These are phyloP conservation scores for Macrophomina phaseolina DNA, from an alignment of 2,329 filamentous ascomycete species.

Conservation along the genomic window DNA sequence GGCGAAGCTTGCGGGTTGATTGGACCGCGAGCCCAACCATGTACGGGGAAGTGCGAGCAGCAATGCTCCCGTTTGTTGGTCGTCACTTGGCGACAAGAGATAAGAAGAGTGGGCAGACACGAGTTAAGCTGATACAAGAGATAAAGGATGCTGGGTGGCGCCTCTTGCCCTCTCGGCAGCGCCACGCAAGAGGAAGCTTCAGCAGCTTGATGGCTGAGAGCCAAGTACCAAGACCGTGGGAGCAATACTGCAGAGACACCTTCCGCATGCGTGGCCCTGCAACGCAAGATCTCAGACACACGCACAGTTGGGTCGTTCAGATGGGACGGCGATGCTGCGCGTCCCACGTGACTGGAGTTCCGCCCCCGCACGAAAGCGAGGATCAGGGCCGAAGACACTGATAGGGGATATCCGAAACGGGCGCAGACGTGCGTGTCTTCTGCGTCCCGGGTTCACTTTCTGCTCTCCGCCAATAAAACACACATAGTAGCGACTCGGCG, in stretches of 20 bases:
- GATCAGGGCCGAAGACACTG: constrained; percentile 2
- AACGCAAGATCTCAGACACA: neutral
- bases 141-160: constrained; percentile 18
- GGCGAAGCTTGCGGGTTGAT: neutral
- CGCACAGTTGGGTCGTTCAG: neutral
- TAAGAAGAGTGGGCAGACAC: constrained; percentile 22
- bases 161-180: constrained; percentile 9
- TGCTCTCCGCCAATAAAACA: neutral
- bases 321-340: neutral
- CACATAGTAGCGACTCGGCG: neutral
- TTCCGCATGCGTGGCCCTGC: constrained; percentile 6
- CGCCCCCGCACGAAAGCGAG: constrained; percentile 7
- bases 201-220: constrained; percentile 13
- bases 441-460: neutral
- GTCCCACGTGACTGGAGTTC: constrained; percentile 1
- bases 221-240: constrained; percentile 19
- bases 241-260: constrained; percentile 4
- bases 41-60: constrained; percentile 9
- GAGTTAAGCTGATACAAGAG: constrained; percentile 18
- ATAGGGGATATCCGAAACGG: constrained; percentile 17
- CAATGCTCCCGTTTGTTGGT: constrained; percentile 6
- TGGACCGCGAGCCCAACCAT: neutral
- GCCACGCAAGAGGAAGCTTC: constrained; percentile 17
- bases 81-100: constrained; percentile 3
- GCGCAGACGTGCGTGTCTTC: neutral